Conservation (phyloP, 306 rosid species). For the Quercus glauca region DNA sequence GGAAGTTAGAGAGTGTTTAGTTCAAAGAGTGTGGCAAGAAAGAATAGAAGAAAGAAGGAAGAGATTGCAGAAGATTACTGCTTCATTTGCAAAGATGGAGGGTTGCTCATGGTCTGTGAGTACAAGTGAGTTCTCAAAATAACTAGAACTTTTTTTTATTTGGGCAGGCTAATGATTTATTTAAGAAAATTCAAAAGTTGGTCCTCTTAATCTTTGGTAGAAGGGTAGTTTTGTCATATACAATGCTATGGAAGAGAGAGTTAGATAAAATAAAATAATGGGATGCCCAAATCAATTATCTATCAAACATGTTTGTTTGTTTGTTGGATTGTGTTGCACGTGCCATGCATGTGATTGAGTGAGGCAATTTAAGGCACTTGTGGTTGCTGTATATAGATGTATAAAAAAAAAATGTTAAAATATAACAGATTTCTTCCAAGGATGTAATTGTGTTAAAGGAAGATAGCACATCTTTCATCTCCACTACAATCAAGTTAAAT, state of each 20-base stretch:
- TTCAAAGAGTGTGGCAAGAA: conserved; percentile 30
- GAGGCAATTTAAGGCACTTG: background rate
- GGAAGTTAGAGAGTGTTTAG: background rate
- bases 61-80: conserved; percentile 55
- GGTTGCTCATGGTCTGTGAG: conserved; percentile 46
- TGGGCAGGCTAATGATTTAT: too few species aligned
- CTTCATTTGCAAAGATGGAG: conserved; percentile 67
- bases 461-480: background rate
- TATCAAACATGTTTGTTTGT: background rate
- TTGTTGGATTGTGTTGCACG: background rate
- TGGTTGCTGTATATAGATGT: background rate
- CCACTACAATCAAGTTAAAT: background rate
- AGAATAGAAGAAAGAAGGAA: conserved; percentile 37
- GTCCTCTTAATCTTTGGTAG: background rate
- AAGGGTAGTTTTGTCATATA: background rate
- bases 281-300: background rate
- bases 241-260: background rate
- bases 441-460: too few species aligned
- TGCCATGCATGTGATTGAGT: background rate
- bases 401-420: too few species aligned
- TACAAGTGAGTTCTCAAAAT: conserved; percentile 31
- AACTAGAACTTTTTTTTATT: background rate
- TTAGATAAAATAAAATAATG: background rate
- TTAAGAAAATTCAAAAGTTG: too few species aligned
- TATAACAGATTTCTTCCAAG: too few species aligned